Base-by-base conservation (phyloP, 805 yeast species). In the Lipomyces sp. region DNA sequence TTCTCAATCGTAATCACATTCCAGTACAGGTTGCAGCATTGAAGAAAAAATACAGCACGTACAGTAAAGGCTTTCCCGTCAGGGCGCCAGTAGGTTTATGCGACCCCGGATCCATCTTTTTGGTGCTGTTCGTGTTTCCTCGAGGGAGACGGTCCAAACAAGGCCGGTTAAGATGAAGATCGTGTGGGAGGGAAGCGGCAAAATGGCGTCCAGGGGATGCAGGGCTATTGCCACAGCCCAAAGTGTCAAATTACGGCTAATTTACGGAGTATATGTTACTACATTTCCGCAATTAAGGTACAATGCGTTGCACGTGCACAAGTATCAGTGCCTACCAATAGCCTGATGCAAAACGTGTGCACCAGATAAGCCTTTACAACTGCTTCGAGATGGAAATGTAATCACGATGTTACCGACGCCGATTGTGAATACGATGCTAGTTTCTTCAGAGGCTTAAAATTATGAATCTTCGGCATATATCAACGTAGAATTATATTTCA, bases 41-140 rank as follows among this genome's bases (percentile, higher is more conserved):
- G 8, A 13, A 13, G 30, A 18, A 8, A 79, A 79, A 8, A 81
- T 77, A 6, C 82, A 80, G 34, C 78, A 81, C 75, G 18, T 64
- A 66, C 66, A 68, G 61, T 51, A 68, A 37, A 10, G 71, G 59
- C 64, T 66, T 68, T 50, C 71, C 71, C 24, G 71, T 68, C 30
- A 68, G 59, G 69, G 62, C 45, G 34, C 61, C 24, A 13, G 39
- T 3, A 32, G 57, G 3, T 56, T 67, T 67, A 5, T n/a, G 48
- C n/a, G 48, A 42, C 48, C 48, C 48, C n/a, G 24, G 24, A 6
- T 42, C 48, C 48, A 42, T 42, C 7, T 18, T 42, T 42, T 18
- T 24, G n/a, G 48, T 37, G 39, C n/a, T 42, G 48, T 42, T n/a
- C 48, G 48, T 15, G 24, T 42, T 24, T 42, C 48, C 48, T n/a